Percentiles rank a stretch among this genome's conserved stretches.
These are phyloP conservation scores for Cystofilobasidium capitatum DNA, from an alignment of 768 basidiomycete genomes.

Conservation along the genomic window DNA sequence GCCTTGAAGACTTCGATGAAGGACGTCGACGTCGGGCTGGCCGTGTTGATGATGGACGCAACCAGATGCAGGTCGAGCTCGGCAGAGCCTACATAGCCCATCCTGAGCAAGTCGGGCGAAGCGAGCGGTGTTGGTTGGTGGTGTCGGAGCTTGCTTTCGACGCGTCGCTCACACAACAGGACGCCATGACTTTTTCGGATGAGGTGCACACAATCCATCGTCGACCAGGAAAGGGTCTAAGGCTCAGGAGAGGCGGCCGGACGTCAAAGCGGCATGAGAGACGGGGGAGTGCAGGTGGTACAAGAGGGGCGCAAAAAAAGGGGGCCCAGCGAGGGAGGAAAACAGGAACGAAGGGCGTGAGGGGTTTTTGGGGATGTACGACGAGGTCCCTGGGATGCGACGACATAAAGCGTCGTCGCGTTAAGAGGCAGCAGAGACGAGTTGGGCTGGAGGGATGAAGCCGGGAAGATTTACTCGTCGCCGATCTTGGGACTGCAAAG, in stretches of 20 bases:
- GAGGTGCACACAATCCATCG: too few relatives aligned
- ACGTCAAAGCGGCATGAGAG: not conserved
- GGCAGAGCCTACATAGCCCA: not conserved
- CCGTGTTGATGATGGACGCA: constrained; percentile 62
- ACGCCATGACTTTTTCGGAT: too few relatives aligned
- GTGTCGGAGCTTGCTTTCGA: too few relatives aligned
- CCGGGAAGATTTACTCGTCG: constrained; percentile 56
- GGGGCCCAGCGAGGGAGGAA: not conserved
- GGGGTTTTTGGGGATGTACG: too few relatives aligned
- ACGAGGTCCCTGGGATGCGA: too few relatives aligned
- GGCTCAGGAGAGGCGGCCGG: too few relatives aligned
- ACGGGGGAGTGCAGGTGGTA: not conserved
- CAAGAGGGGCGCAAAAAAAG: not conserved
- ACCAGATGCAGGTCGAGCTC: constrained; percentile 34
- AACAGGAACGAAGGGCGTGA: not conserved
- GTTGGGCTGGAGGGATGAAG: too few relatives aligned
- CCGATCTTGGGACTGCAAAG: constrained; percentile 66
- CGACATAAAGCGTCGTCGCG: not conserved
- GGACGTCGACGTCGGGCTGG: constrained; percentile 58
- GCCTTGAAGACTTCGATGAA: constrained; percentile 76
- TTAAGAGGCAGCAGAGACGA: not conserved
- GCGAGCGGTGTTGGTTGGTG: too few relatives aligned
- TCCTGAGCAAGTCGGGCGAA: too few relatives aligned
- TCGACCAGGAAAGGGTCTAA: too few relatives aligned
- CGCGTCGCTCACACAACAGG: too few relatives aligned